Evolutionary conservation across 2,329 filamentous ascomycete species (phyloP).

Genomic region (Paraphoma sp.): DNA sequence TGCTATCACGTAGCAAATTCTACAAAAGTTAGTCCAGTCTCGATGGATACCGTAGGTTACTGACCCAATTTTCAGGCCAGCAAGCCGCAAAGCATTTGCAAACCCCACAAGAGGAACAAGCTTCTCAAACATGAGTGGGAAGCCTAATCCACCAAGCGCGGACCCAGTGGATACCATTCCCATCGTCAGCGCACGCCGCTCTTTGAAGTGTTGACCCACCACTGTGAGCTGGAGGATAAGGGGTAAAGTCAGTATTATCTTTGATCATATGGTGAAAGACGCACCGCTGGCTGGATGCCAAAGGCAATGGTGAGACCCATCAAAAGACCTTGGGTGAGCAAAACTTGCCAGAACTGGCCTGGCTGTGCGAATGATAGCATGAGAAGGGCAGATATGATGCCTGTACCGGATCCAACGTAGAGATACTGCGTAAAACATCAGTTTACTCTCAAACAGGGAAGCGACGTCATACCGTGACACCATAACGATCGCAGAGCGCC

Average conservation of each 20-base stretch:
- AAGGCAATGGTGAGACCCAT: conserved; percentile 53
- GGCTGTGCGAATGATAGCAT: conserved; percentile 31
- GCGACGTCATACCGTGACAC: conserved; percentile 55
- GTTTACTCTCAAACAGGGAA: too few species aligned
- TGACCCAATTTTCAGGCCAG: conserved; percentile 60
- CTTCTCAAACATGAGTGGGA: conserved; percentile 63
- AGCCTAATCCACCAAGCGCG: conserved; percentile 57
- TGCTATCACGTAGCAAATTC: conserved; percentile 54
- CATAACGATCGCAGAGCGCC: conserved; percentile 66
- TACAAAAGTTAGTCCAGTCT: conserved; percentile 57
- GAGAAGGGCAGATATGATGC: conserved; percentile 26
- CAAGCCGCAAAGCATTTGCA: conserved; percentile 65
- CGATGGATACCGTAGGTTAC: conserved; percentile 49
- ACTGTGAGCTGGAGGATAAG: conserved; percentile 33
- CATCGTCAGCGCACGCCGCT: conserved; percentile 51
- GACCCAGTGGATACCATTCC: conserved; percentile 52
- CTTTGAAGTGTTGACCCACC: conserved; percentile 53
- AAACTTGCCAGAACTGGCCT: conserved; percentile 49
- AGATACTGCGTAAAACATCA: conserved; percentile 28
- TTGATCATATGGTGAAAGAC: not conserved
- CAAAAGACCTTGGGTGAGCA: conserved; percentile 54
- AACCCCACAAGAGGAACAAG: conserved; percentile 65
- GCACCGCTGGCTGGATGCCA: conserved; percentile 47
- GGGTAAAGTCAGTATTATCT: not conserved
- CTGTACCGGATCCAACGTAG: conserved; percentile 33